Conservation (phyloP, 305 asterid genomes). For the Fraxinus angustifolia region DNA sequence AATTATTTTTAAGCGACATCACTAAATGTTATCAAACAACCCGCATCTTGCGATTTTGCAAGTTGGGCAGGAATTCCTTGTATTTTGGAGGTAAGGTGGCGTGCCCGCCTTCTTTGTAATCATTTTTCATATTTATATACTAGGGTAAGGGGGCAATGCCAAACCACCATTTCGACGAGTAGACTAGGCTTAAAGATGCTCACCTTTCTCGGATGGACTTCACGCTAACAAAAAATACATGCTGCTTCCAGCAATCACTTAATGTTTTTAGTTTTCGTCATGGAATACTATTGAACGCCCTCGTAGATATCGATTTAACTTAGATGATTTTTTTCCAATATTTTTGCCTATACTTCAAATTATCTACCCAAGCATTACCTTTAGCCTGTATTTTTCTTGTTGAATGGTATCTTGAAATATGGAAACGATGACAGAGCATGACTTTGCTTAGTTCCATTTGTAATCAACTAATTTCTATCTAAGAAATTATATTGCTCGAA, state of each 20-base stretch:
- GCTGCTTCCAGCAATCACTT: neutral
- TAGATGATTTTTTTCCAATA: neutral
- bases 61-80: neutral
- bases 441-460: neutral
- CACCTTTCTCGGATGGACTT: neutral
- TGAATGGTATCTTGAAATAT: neutral
- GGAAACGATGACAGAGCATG: neutral
- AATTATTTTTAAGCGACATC: neutral
- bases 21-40: neutral
- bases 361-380: neutral
- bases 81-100: neutral
- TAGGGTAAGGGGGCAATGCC: neutral
- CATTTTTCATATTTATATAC: neutral
- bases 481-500: neutral
- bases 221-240: neutral
- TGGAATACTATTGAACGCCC: neutral
- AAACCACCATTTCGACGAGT: neutral
- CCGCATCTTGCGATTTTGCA: neutral
- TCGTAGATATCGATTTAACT: neutral
- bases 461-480: neutral
- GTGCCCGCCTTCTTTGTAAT: neutral
- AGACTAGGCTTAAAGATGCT: neutral
- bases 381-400: neutral
- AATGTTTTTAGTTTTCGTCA: neutral
- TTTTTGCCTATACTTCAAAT: neutral